phyloP scores from a whole-genome alignment of 495 filamentous ascomycete species.

The Penicillium cataractarum region DNA sequence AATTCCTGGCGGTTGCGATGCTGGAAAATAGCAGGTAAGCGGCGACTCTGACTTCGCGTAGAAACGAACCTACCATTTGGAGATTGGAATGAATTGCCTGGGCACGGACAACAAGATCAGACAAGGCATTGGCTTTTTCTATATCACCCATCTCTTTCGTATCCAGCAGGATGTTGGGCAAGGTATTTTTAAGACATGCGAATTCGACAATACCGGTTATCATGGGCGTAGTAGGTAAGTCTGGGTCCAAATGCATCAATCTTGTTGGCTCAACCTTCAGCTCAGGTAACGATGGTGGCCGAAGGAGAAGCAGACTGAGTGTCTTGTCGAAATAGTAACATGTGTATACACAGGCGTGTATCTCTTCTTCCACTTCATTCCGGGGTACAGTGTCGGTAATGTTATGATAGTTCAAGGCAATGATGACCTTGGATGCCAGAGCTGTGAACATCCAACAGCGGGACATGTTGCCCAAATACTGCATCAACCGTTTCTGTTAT shows the following conservation, averaged over 20 bases:
- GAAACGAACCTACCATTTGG: constrained; percentile 21
- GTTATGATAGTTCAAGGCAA: constrained; percentile 36
- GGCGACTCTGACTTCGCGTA: neutral
- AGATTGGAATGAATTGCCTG: constrained; percentile 26
- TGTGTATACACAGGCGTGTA: constrained; percentile 31
- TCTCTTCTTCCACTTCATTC: constrained; percentile 29
- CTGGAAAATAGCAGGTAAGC: constrained; percentile 9
- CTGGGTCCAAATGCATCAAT: constrained; percentile 30
- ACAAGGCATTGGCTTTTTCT: constrained; percentile 29
- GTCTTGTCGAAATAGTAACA: constrained; percentile 43
- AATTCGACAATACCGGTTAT: constrained; percentile 31
- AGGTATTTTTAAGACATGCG: constrained; percentile 26
- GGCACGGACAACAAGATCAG: constrained; percentile 26
- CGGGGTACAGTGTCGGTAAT: constrained; percentile 22
- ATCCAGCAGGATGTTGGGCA: constrained; percentile 26
- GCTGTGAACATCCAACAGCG: constrained; percentile 35
- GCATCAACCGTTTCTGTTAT: constrained; percentile 31
- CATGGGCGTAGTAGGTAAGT: constrained; percentile 29
- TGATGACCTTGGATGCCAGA: constrained; percentile 28
- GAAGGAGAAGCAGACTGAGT: constrained; percentile 41
- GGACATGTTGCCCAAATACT: constrained; percentile 33
- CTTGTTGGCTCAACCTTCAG: constrained; percentile 29
- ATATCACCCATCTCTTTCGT: constrained; percentile 21
- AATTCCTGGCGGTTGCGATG: constrained; percentile 26
- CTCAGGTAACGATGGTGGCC: constrained; percentile 37